Evolutionary conservation across 2,329 filamentous ascomycete genomes (phyloP), one percentile per base, ranked within the genome.

Genomic region (Neoascochyta sp.): DNA sequence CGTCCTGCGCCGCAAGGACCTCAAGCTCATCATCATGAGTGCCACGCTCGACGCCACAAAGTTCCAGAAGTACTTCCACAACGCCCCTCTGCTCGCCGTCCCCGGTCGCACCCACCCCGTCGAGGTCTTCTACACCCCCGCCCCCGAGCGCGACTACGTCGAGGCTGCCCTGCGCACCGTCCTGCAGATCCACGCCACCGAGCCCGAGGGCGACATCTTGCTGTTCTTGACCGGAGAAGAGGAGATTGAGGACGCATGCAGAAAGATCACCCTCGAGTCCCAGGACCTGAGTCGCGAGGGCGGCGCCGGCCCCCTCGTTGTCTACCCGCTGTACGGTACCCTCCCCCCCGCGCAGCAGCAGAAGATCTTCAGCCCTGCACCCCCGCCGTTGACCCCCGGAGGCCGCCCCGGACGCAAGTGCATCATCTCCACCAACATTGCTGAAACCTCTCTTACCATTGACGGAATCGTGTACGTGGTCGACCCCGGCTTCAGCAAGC

Each of bases 381-480:
- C 92, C 3, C 70, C 73, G 3, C 74, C 90, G 19, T 68, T 79
- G 39, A 81, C 74, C 47, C 76, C 80, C 30, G 87, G 85, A 32
- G 90, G 90, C 20, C 76, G 81, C 13, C 86, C 92, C 1, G 92
- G 92, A n/a, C 78, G 92, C 41, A 98, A 98, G 65, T 82, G 81
- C 58, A 93, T 98, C 50, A 76, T 98, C 16, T 86, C 89, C 7
- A 98, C 92, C 46, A 98, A 98, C 65, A 98, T 98, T 64, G 92
- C 92, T 24, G 92, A 98, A 70, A 98, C 92, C 0, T 90, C 83
- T 54, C 78, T 98, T 65, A 98, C 92, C 25, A 98, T 98, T 39
- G 92, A 98, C 58, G 92, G 92, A 60, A 98, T 98, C 43, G 92
- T 98, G 19, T 98, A 95, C 57, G 92, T 98, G 18, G 90, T 98